Percentiles rank a stretch among this genome's conserved stretches.
Conservation (phyloP, 2,329 filamentous ascomycete species). For the Cladosporium colombiae region DNA sequence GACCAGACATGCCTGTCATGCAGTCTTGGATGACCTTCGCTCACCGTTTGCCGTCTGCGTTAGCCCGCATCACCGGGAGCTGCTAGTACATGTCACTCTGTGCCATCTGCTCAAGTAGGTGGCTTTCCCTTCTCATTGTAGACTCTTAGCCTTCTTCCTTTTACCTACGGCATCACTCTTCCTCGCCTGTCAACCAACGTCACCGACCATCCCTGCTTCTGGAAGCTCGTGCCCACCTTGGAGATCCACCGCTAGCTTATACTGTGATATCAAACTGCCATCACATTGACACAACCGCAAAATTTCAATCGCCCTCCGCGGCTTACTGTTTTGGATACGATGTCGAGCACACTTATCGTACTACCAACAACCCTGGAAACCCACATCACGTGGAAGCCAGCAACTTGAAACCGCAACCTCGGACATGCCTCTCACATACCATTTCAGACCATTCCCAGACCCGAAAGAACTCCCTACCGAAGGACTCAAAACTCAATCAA, state of each 20-base stretch:
- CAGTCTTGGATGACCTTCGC: neutral
- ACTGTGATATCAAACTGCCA: slow-evolving; percentile 9
- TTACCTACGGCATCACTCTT: neutral
- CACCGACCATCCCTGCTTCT: neutral
- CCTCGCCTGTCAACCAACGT: neutral
- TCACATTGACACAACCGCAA: slow-evolving; percentile 6
- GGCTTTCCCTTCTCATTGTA: neutral
- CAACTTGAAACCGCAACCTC: neutral
- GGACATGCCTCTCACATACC: slow-evolving; percentile 18
- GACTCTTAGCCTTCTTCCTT: neutral
- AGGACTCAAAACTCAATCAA: neutral
- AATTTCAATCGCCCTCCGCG: neutral
- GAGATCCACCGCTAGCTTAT: neutral
- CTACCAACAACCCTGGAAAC: neutral
- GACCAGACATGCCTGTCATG: neutral
- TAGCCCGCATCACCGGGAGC: neutral
- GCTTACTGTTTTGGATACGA: neutral
- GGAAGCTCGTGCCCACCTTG: neutral
- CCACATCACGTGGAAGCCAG: slow-evolving; percentile 8
- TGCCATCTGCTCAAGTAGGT: neutral
- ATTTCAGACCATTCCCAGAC: slow-evolving; percentile 12
- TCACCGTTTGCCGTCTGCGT: slow-evolving; percentile 3
- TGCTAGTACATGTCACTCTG: neutral
- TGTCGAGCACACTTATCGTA: slow-evolving; percentile 11
- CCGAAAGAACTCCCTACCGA: slow-evolving; percentile 1